Evolutionary conservation across 192 early-diverging fungal genomes (phyloP).

Genomic region (Chytriomyces sp.): DNA sequence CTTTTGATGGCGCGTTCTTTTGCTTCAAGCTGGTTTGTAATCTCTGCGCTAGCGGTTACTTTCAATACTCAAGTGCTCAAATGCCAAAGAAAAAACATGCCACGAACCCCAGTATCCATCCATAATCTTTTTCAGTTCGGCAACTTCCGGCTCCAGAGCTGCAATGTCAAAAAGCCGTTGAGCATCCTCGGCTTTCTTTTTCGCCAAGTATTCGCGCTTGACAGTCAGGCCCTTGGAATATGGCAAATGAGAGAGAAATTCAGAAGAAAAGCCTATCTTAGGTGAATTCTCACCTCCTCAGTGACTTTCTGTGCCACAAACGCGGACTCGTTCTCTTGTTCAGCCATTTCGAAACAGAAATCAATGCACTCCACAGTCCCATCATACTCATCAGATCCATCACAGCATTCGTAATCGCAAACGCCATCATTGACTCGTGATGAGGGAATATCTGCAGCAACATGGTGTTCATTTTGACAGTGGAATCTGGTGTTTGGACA

Average conservation of each 20-base stretch:
- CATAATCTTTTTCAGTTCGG: constrained; percentile 26
- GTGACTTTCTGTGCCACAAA: not conserved
- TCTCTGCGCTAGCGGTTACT: constrained; percentile 19
- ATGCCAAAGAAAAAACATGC: too few species aligned
- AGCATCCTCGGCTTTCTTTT: constrained; percentile 1
- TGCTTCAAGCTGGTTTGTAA: not conserved
- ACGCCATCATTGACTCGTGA: constrained; percentile 91
- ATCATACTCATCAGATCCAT: constrained; percentile 87
- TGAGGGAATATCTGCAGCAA: constrained; percentile 65
- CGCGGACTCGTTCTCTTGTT: constrained; percentile 13
- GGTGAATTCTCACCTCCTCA: constrained; percentile 12
- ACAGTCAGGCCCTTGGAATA: constrained; percentile 21
- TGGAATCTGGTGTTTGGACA: constrained; percentile 80
- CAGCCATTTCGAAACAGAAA: constrained; percentile 64
- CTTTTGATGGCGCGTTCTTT: not conserved
- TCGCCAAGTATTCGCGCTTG: constrained; percentile 15
- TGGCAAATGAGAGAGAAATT: not conserved
- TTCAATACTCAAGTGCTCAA: not conserved
- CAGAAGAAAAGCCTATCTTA: too few species aligned
- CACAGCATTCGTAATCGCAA: constrained; percentile 92
- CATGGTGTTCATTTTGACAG: constrained; percentile 82
- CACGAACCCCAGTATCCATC: constrained; percentile 5
- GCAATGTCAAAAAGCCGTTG: not conserved
- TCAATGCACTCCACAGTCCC: constrained; percentile 69
- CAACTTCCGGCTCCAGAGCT: constrained; percentile 45